A percentile compares a stretch with the other conserved stretches of the same genome.
Conservation (phyloP, 371 early-diverging fungal genomes). For the Blakeslea trispora region DNA sequence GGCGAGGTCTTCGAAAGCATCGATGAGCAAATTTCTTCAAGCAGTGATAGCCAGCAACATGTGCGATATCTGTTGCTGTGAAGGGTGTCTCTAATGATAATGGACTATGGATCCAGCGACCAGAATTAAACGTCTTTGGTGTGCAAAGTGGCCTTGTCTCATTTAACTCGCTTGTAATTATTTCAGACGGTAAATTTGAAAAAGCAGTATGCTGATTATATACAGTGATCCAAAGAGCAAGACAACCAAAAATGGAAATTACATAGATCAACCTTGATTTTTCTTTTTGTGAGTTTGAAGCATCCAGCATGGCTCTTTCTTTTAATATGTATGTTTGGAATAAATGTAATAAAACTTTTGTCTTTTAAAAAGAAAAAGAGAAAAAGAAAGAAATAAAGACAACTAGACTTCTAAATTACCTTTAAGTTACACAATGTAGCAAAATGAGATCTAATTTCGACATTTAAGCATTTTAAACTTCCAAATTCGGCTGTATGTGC, state of each 20-base stretch:
- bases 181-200: neutral
- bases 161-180: neutral
- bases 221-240: slow-evolving; percentile 14
- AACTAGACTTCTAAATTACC: too few species aligned
- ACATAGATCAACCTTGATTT: slow-evolving; percentile 10
- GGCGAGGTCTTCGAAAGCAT: slow-evolving; percentile 38
- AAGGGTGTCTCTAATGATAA: slow-evolving; percentile 11
- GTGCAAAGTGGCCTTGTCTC: slow-evolving; percentile 24
- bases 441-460: too few species aligned
- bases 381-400: too few species aligned
- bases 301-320: neutral
- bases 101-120: slow-evolving; percentile 38
- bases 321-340: too few species aligned
- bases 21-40: slow-evolving; percentile 43
- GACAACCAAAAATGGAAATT: slow-evolving; percentile 3
- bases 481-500: too few species aligned
- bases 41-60: slow-evolving; percentile 38
- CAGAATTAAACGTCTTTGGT: slow-evolving; percentile 33
- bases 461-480: too few species aligned
- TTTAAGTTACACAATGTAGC: too few species aligned
- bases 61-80: slow-evolving; percentile 22
- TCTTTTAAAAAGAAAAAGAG: too few species aligned
- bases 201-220: neutral
- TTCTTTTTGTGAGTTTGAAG: neutral
- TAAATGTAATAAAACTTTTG: too few species aligned